Conservation (phyloP, 345 rosid genomes). For the Eucalyptus sp. region DNA sequence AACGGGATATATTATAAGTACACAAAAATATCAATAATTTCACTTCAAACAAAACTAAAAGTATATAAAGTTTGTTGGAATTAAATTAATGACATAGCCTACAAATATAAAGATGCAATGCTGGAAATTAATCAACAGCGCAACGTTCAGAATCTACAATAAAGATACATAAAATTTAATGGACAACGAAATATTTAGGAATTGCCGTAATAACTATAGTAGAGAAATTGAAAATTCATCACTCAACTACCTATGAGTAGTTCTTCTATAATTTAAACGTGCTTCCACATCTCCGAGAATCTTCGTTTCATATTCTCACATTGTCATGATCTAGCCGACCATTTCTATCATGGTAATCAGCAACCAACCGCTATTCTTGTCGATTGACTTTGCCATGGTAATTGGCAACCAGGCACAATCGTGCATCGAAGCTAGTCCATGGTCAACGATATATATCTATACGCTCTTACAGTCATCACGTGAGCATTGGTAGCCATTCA, state of each 20-base stretch:
- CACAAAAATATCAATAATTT: background rate
- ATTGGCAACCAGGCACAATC: background rate
- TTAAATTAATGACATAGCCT: background rate
- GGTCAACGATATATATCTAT: background rate
- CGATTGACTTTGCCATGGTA: background rate
- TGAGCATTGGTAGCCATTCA: background rate
- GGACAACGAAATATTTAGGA: background rate
- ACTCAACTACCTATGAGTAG: background rate
- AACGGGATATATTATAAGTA: background rate
- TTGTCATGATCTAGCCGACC: background rate
- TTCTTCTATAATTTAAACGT: too few species aligned
- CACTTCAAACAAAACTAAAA: background rate
- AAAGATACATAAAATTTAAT: too few species aligned
- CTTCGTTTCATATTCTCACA: too few species aligned
- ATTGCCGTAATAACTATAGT: too few species aligned
- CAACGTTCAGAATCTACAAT: background rate
- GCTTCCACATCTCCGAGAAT: background rate
- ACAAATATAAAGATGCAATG: background rate
- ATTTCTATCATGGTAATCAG: background rate
- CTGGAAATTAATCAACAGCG: background rate
- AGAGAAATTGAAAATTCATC: background rate
- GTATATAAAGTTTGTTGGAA: too few species aligned
- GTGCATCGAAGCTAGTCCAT: too few species aligned
- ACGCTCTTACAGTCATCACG: background rate
- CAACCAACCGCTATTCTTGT: background rate